phyloP scores from a whole-genome alignment of 176 grass and related monocot genomes.

The Juncus inflexus region DNA sequence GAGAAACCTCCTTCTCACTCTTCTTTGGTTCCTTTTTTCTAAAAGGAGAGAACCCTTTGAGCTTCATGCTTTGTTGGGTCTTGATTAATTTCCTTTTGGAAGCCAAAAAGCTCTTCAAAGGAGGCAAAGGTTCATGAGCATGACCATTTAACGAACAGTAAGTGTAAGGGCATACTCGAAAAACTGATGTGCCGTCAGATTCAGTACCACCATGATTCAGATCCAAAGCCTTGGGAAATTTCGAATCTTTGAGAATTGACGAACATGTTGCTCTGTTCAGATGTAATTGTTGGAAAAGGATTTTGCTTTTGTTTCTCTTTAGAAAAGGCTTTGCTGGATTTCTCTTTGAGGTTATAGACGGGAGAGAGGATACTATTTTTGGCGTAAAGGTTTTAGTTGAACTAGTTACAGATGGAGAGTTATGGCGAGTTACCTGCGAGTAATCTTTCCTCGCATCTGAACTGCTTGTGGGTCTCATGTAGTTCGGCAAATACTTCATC shows the following conservation, averaged over 20 bases:
- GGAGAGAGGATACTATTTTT: conserved; percentile 15
- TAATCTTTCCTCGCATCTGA: conserved; percentile 63
- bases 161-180: conserved; percentile 54
- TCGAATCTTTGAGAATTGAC: conserved; percentile 55
- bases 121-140: conserved; percentile 32
- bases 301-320: conserved; percentile 37
- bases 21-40: conserved; percentile 25
- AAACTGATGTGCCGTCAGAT: conserved; percentile 45
- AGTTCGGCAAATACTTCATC: conserved; percentile 52
- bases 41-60: conserved; percentile 60
- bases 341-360: conserved; percentile 27
- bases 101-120: conserved; percentile 54
- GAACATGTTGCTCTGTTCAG: conserved; percentile 60
- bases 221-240: conserved; percentile 56
- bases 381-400: conserved; percentile 7
- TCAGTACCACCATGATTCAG: conserved; percentile 45
- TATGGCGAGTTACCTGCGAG: conserved; percentile 21
- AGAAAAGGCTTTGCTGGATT: conserved; percentile 36
- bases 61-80: conserved; percentile 76
- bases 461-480: conserved; percentile 77
- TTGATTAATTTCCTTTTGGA: conserved; percentile 59
- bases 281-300: conserved; percentile 44
- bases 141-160: conserved; percentile 88
- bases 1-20: conserved; percentile 25
- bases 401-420: conserved; percentile 8